Evolutionary conservation across 75 land plant genomes (phyloP), one percentile per base, ranked within the genome.

Genomic region (Cunninghamia lanceolata): DNA sequence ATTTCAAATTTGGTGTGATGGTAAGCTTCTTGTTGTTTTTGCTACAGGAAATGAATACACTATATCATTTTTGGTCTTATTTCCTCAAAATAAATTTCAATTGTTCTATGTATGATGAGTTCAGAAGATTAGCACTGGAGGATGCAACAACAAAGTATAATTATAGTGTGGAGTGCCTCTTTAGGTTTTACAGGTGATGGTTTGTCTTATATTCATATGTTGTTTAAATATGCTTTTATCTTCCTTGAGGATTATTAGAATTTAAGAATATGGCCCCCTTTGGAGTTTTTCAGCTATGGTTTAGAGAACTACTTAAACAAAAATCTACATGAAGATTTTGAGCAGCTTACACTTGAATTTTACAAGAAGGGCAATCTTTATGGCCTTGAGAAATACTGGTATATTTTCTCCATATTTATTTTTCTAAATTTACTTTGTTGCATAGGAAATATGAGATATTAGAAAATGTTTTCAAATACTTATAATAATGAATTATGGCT

Each of bases 381-480:
- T 89, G 99, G 99, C 68, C 95, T 98, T 28, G 99, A 98, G 89
- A 95, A 98, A 91, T 98, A 98, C 86, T 96, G 99, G n/a, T n/a
- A n/a, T n/a, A n/a, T n/a, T n/a, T n/a, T n/a, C n/a, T n/a, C n/a
- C n/a, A n/a, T n/a, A n/a, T 21, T 43, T 73, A 32, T 32, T 76
- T 16, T 76, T 76, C 43, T 38, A 4, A 25, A 76, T 76, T 76
- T 15, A 32, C n/a, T n/a, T 45, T 4, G 10, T 42, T 38, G 17
- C 42, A 3, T 16, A 76, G 4, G 38, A 76, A 36, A 39, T 39
- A 8, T 38, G 79, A 39, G 34, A 76, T 5, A 39, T 76, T n/a
- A 76, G 4, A 19, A 76, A 36, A 39, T 39, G 38, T 76, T 36
- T 76, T 16, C 25, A 14, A 38, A 19, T 9, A 17, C n/a, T n/a